These are phyloP conservation scores for Mycocentrospora acerina DNA, from an alignment of 2,329 filamentous ascomycete genomes.

Conservation along the genomic window DNA sequence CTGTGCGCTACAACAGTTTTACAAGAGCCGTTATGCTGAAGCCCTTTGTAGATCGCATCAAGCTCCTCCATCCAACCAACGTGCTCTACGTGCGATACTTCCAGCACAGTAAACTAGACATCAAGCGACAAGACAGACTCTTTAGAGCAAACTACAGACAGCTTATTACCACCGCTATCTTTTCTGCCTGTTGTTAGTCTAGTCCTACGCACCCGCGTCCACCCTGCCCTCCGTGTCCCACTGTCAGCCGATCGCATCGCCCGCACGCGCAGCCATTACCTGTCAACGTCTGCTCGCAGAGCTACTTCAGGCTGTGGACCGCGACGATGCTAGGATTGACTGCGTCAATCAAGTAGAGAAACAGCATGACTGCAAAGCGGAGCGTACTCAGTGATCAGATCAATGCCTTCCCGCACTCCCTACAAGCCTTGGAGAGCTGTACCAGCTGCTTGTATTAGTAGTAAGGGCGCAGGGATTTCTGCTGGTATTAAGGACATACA, in stretches of 20 bases:
- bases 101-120: constrained; percentile 2
- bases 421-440: no score
- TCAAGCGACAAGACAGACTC: neutral
- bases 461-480: no score
- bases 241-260: constrained; percentile 5
- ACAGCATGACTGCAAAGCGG: no score
- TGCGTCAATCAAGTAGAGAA: no score
- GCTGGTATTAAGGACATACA: no score
- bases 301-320: no score
- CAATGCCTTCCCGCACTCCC: no score
- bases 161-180: neutral
- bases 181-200: neutral
- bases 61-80: constrained; percentile 36
- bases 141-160: constrained; percentile 1
- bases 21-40: constrained; percentile 26
- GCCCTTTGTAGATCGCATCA: constrained; percentile 23
- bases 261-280: constrained; percentile 17
- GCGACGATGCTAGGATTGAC: no score
- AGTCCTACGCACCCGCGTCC: constrained; percentile 17
- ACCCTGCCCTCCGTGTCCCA: constrained; percentile 14
- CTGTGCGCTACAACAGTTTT: constrained; percentile 40
- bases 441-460: no score
- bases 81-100: constrained; percentile 14
- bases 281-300: no score
- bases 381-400: no score